A percentile compares a stretch with the other conserved stretches of the same genome.
These are phyloP conservation scores for Sporothrix curviconia DNA, from an alignment of 2,329 filamentous ascomycete genomes.

Conservation along the genomic window DNA sequence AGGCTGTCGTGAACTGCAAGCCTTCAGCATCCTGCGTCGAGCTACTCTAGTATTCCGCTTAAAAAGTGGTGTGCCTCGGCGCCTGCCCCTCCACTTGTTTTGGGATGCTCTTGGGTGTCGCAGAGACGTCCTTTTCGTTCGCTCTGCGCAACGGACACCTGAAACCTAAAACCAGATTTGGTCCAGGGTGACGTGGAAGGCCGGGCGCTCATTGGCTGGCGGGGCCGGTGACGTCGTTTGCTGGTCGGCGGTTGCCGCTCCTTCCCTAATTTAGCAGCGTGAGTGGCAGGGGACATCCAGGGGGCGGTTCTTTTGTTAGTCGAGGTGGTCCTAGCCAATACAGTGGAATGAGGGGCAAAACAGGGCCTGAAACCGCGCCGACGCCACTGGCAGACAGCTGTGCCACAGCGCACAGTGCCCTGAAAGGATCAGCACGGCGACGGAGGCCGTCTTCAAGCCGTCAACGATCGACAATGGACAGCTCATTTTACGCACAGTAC, in stretches of 20 bases:
- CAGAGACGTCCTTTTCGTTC: constrained; percentile 7
- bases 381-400: too few species aligned
- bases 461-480: too few species aligned
- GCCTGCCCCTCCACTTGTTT: too few species aligned
- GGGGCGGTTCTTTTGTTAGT: background rate
- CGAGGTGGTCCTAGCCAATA: background rate
- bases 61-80: too few species aligned
- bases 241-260: constrained; percentile 19
- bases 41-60: too few species aligned
- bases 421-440: too few species aligned
- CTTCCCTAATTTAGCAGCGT: constrained; percentile 9
- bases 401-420: too few species aligned
- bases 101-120: background rate
- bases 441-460: too few species aligned
- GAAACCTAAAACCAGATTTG: constrained; percentile 16
- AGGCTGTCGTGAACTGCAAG: too few species aligned
- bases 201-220: constrained; percentile 11
- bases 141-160: constrained; percentile 3
- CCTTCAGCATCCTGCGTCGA: too few species aligned
- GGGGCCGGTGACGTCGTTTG: constrained; percentile 20
- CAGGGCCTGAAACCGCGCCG: background rate
- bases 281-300: too few species aligned
- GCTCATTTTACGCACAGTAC: too few species aligned
- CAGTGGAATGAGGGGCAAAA: background rate
- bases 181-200: background rate